Conservation (phyloP, 139 green algal species). For the Chlorella sp. region DNA sequence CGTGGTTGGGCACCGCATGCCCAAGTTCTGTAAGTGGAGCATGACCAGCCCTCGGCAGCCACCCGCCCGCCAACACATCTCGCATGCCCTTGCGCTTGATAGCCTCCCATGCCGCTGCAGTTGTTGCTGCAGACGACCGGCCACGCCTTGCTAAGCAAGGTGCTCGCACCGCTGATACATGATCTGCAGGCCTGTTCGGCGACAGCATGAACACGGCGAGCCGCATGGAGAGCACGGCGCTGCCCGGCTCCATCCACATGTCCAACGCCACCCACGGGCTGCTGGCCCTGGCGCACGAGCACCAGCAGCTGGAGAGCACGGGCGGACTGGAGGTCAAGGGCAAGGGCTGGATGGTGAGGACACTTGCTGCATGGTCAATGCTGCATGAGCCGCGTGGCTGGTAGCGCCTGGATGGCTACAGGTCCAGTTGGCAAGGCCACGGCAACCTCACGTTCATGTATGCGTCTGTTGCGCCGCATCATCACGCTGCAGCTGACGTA, state of each 20-base stretch:
- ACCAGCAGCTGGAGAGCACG: background rate
- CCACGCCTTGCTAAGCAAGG: background rate
- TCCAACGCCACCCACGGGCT: background rate
- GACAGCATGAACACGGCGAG: background rate
- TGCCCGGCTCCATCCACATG: background rate
- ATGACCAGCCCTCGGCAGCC: no score
- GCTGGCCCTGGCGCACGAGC: background rate
- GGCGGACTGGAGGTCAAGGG: background rate
- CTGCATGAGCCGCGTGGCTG: no score
- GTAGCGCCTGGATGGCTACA: no score
- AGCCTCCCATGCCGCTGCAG: background rate
- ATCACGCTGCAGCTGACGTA: no score
- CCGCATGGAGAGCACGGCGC: background rate
- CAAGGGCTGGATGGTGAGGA: background rate
- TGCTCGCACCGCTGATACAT: background rate
- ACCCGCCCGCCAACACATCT: no score
- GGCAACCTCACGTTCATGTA: no score
- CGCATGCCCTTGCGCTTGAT: no score
- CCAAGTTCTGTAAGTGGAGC: constrained; percentile 6
- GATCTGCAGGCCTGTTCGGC: background rate
- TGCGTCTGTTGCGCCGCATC: no score
- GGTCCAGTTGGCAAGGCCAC: no score
- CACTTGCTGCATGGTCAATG: no score
- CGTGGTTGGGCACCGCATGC: background rate
- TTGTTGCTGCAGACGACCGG: background rate